Base-by-base conservation (phyloP, 2,329 filamentous ascomycete genomes). In the Teratosphaeria zuluensis region DNA sequence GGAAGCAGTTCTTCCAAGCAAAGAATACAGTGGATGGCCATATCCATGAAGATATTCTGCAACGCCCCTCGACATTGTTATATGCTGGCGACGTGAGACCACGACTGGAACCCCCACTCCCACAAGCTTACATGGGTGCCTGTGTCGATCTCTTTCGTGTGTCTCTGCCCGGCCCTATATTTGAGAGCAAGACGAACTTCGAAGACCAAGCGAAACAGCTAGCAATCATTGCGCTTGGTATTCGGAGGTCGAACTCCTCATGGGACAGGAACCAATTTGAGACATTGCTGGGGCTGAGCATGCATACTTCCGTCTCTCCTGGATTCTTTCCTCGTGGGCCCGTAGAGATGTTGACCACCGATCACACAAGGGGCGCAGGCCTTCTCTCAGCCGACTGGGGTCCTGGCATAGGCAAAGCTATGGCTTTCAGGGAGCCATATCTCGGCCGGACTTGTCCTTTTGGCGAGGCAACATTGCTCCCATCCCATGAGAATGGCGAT, bases 381-480 rank as follows among this genome's bases (percentile, higher is more conserved):
- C 30, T 56, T 9, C 11, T 52, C 19, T n/a, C 53, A 12, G 24
- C 53, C 8, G 48, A 48, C 33, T 61, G 59, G 57, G 59, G 57
- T 12, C 53, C 38, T 4, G 53, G 53, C 24, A n/a, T 58, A 9
- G 57, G 57, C 24, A 31, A 38, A 46, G 16, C 53, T 35, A 21
- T 46, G n/a, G 42, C 38, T 3, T 21, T 56, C 42, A 35, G 57
- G 12, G 57, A 59, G 54, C 59, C 59, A 9, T 59, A 61, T 4
- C 51, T 61, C 2, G 57, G 57, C 21, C 54, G 59, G 6, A 14
- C 28, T 2, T 32, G 31, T 5, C 59, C 59, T 4, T 4, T 33
- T 21, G 59, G 59, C 2, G 54, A 61, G 51, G 51, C 59, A 12
- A 59, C 56, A 1, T 21, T 61, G 8, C 9, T 61, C 19, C 59